These are phyloP conservation scores for Rhodotorula sp. DNA, from an alignment of 1,284 basidiomycete genomes.

Conservation along the genomic window DNA sequence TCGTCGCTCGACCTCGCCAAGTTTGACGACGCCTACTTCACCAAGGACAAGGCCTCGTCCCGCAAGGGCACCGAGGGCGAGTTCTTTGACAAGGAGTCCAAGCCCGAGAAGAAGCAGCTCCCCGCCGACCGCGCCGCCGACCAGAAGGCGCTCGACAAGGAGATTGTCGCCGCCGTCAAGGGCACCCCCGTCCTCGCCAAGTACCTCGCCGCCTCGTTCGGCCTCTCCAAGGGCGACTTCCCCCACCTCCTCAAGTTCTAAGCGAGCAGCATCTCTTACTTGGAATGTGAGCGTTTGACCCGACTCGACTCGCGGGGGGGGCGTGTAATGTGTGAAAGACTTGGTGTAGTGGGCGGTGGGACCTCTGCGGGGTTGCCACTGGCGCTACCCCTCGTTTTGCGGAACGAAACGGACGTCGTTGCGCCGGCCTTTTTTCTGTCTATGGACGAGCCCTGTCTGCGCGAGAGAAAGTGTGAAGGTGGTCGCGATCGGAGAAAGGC, in stretches of 20 bases:
- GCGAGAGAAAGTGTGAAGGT: too few relatives aligned
- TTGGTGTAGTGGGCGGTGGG: too few relatives aligned
- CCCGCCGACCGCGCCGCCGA: constrained; percentile 85
- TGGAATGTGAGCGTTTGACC: background rate
- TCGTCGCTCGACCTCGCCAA: constrained; percentile 53
- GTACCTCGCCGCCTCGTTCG: constrained; percentile 92
- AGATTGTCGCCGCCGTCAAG: constrained; percentile 81
- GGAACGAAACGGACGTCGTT: too few relatives aligned
- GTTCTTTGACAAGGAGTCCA: constrained; percentile 78
- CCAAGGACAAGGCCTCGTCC: constrained; percentile 71
- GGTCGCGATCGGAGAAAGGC: too few relatives aligned
- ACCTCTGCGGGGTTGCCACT: too few relatives aligned
- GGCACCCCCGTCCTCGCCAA: constrained; percentile 87
- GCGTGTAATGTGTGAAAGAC: too few relatives aligned
- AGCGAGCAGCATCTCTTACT: background rate
- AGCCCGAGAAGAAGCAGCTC: constrained; percentile 73
- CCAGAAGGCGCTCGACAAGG: constrained; percentile 89
- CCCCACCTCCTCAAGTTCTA: constrained; percentile 80
- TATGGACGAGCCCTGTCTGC: too few relatives aligned
- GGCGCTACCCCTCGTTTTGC: too few relatives aligned
- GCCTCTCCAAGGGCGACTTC: constrained; percentile 89
- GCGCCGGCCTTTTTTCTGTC: too few relatives aligned
- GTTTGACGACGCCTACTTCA: constrained; percentile 93
- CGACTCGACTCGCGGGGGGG: too few relatives aligned
- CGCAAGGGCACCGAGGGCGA: constrained; percentile 83